Evolutionary conservation across 257 asterid species (phyloP).

Genomic region (Jasminum sambac): DNA sequence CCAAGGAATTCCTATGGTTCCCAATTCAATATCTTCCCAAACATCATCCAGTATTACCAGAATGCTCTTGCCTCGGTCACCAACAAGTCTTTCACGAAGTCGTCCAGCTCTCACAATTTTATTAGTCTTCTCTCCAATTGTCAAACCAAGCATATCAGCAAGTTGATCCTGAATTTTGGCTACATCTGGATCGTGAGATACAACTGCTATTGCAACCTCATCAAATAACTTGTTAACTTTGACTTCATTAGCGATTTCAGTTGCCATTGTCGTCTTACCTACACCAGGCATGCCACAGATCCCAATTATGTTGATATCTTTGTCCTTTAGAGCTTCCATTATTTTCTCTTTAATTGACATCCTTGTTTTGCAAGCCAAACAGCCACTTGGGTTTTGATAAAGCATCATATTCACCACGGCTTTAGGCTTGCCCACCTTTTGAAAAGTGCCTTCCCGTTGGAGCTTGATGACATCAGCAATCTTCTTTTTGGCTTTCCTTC

Average conservation of each 20-base stretch:
- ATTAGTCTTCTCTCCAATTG: neutral
- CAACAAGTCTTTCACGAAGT: slow-evolving; percentile 16
- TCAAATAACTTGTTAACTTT: slow-evolving; percentile 10
- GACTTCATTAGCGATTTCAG: neutral
- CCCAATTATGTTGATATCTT: neutral
- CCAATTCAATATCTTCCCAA: neutral
- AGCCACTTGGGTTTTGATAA: neutral
- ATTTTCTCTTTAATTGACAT: neutral
- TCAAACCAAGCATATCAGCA: slow-evolving; percentile 1
- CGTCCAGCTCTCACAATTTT: slow-evolving; percentile 20
- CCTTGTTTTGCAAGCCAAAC: neutral
- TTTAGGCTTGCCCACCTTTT: neutral
- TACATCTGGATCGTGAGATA: neutral
- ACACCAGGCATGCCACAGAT: neutral
- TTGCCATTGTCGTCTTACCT: neutral
- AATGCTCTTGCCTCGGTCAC: neutral
- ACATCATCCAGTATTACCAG: neutral
- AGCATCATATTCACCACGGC: neutral
- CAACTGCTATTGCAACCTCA: slow-evolving; percentile 9
- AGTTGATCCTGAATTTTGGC: slow-evolving; percentile 16
- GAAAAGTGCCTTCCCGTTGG: neutral
- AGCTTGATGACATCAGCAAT: neutral
- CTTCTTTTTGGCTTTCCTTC: slow-evolving; percentile 18
- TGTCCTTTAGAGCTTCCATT: neutral
- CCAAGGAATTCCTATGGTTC: neutral